These are phyloP conservation scores for Tritrichomonas musculus DNA, from an alignment of 208 protist genomes.

Conservation along the genomic window DNA sequence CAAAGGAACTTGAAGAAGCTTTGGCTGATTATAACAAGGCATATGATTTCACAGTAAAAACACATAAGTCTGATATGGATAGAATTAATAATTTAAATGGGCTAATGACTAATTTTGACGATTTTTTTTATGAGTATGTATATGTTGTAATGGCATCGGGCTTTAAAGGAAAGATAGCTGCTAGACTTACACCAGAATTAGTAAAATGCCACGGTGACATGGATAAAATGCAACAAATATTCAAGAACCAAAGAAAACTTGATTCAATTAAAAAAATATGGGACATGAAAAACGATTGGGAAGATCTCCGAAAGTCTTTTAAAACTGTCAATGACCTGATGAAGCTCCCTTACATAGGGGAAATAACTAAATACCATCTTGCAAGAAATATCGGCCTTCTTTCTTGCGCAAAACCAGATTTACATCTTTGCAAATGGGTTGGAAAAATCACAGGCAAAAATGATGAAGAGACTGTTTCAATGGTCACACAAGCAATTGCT, in stretches of 20 bases:
- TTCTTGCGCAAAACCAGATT: constrained; percentile 22
- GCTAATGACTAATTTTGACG: neutral
- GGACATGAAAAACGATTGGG: neutral
- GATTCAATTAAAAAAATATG: neutral
- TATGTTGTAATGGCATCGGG: constrained; percentile 10
- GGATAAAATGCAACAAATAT: constrained; percentile 10
- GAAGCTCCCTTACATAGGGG: neutral
- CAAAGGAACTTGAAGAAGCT: neutral
- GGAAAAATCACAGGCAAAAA: neutral
- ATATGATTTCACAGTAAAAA: neutral
- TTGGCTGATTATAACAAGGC: neutral
- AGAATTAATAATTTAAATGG: neutral
- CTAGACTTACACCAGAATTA: neutral
- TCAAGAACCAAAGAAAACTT: neutral
- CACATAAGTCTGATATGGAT: neutral
- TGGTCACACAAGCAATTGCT: neutral
- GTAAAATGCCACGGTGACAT: constrained; percentile 9
- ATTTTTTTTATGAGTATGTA: constrained; percentile 27
- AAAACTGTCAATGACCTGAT: neutral
- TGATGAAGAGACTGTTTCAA: neutral
- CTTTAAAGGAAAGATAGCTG: neutral
- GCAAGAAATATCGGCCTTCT: neutral
- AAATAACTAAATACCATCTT: neutral
- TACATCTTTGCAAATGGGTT: neutral
- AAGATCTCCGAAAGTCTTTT: neutral